These are phyloP conservation scores for Exophiala alcalophila DNA, from an alignment of 2,329 filamentous ascomycete genomes.

Conservation along the genomic window DNA sequence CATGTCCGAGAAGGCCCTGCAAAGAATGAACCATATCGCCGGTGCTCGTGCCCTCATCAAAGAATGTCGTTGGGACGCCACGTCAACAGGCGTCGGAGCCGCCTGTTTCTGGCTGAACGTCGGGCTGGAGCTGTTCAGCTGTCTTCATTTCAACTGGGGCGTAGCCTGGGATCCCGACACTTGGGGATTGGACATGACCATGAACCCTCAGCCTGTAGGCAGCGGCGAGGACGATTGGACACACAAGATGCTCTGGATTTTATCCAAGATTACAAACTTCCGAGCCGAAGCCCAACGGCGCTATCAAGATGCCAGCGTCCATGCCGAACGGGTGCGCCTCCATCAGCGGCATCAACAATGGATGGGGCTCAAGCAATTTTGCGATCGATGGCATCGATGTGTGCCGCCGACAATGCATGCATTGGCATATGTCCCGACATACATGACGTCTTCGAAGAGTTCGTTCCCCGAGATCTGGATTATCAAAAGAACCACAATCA, in stretches of 20 bases:
- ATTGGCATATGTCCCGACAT: constrained; percentile 70
- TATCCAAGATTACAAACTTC: constrained; percentile 85
- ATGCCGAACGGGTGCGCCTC: constrained; percentile 57
- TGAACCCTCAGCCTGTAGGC: constrained; percentile 51
- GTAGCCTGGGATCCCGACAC: constrained; percentile 85
- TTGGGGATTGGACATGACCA: constrained; percentile 81
- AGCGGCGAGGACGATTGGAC: constrained; percentile 82
- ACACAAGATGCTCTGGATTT: constrained; percentile 81
- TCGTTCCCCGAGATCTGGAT: constrained; percentile 88
- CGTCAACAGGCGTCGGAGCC: constrained; percentile 71
- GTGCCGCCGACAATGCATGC: constrained; percentile 86
- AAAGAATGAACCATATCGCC: constrained; percentile 85
- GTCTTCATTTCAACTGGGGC: constrained; percentile 81
- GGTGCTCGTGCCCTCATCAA: constrained; percentile 82
- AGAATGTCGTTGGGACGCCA: constrained; percentile 84
- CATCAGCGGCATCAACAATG: constrained; percentile 71
- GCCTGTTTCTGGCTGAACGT: constrained; percentile 96
- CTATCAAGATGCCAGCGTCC: constrained; percentile 58
- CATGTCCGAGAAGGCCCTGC: constrained; percentile 75
- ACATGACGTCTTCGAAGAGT: constrained; percentile 66
- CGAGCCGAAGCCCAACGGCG: constrained; percentile 62
- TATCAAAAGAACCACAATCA: constrained; percentile 74
- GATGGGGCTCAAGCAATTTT: constrained; percentile 74
- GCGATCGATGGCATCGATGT: constrained; percentile 74
- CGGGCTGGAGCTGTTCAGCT: constrained; percentile 84